Base-by-base conservation (phyloP, 768 basidiomycete genomes). In the Fomitopsis serialis region DNA sequence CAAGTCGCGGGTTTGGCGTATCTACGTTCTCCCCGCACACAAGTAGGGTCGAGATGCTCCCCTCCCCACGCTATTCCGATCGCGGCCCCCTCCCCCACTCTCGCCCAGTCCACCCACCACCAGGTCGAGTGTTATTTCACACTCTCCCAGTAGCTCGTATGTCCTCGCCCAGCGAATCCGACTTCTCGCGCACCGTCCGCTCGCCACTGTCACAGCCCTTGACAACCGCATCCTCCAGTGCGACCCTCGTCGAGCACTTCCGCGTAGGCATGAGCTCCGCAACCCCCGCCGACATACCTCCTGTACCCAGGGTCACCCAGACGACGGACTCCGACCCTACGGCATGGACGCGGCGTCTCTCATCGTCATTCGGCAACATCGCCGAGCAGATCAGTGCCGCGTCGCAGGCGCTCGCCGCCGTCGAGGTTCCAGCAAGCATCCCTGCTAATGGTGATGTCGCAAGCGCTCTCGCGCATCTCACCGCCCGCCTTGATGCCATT, bases 341-440 rank as follows among this genome's bases (percentile, higher is more conserved):
- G 3, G 27, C 24, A 8, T 72, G 71, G 73, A 63, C 65, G 1
- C 62, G 66, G 50, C 64, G 65, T 11, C 61, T 75, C 32, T 70
- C 73, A 0, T 56, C 68, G 19, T 74, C 74, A 24, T 71, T 75
- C 45, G 63, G 66, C 12, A 63, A 69, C 23, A 72, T 75, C 60
- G 72, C 74, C 3, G 66, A 68, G 24, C 72, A 75, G 61, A 73
- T 75, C 50, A 62, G 64, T n/a, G 67, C 68, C 1, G 70, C 74
- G n/a, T 71, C 71, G 12, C 70, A 70, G 36, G 71, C 70, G 13
- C 66, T 74, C 36, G 64, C 70, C 8, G 42, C 63, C 34, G 54
- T 63, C 3, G 56, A 62, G 8, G 36, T 63, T 54, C 45, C 64
- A 53, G 36, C 22, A 25, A 12, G 21, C 22, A 22, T 17, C 17